phyloP scores from a whole-genome alignment of 371 early-diverging fungal genomes.

The Mortierella sp. region DNA sequence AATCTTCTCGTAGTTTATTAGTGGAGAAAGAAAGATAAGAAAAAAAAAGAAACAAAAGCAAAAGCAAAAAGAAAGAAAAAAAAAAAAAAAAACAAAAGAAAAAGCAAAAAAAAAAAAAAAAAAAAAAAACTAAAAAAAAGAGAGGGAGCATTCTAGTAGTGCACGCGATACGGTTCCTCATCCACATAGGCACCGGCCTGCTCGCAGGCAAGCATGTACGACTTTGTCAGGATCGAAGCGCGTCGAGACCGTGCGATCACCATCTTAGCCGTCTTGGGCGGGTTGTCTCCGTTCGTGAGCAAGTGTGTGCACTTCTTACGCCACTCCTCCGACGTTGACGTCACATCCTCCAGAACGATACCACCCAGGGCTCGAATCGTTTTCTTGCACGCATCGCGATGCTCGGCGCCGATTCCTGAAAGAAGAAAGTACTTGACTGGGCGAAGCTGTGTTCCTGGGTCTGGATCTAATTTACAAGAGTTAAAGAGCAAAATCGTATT shows the following conservation, averaged over 20 bases:
- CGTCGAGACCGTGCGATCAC: slow-evolving; percentile 24
- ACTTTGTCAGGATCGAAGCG: slow-evolving; percentile 38
- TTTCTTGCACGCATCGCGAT: slow-evolving; percentile 23
- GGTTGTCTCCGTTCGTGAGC: slow-evolving; percentile 41
- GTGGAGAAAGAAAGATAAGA: background rate
- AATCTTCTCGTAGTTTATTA: background rate
- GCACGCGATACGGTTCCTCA: slow-evolving; percentile 29
- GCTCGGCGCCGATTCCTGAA: slow-evolving; percentile 25
- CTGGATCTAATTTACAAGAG: background rate
- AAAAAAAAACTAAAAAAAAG: background rate
- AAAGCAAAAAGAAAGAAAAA: background rate
- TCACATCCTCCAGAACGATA: slow-evolving; percentile 32
- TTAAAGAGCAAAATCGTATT: background rate
- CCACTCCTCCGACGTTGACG: slow-evolving; percentile 33
- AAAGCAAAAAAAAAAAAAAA: background rate
- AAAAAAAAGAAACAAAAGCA: background rate
- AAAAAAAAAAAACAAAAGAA: background rate
- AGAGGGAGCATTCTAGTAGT: background rate
- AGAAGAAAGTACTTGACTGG: slow-evolving; percentile 21
- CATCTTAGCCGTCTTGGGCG: slow-evolving; percentile 40
- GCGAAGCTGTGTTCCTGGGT: slow-evolving; percentile 13
- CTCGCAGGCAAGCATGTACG: slow-evolving; percentile 25
- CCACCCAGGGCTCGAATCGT: slow-evolving; percentile 33
- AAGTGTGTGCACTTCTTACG: slow-evolving; percentile 35
- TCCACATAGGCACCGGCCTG: slow-evolving; percentile 36